phyloP scores from a whole-genome alignment of 345 rosid genomes.

The Microcos paniculata region DNA sequence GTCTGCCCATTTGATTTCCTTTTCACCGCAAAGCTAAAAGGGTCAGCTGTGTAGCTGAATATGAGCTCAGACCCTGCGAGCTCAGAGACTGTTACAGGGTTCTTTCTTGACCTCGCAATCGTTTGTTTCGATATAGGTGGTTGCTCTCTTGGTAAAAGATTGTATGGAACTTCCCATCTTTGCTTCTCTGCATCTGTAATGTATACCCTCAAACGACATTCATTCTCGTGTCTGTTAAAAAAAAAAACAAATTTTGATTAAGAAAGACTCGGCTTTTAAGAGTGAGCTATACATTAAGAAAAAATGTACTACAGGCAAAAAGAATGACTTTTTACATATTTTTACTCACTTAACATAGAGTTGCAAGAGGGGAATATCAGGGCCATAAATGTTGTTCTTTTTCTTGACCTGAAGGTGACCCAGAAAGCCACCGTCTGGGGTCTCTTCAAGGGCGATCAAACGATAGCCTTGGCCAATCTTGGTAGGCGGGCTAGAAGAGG shows the following conservation, averaged over 20 bases:
- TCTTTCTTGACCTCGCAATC: slow-evolving; percentile 51
- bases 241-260: too few species aligned
- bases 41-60: slow-evolving; percentile 67
- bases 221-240: slow-evolving; percentile 70
- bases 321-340: background rate
- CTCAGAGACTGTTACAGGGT: slow-evolving; percentile 45
- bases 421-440: slow-evolving; percentile 67
- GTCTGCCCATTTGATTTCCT: slow-evolving; percentile 74
- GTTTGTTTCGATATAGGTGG: slow-evolving; percentile 53
- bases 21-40: slow-evolving; percentile 85
- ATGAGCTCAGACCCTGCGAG: slow-evolving; percentile 61
- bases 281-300: background rate
- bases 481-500: slow-evolving; percentile 26
- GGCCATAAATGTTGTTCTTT: slow-evolving; percentile 72
- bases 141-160: slow-evolving; percentile 70
- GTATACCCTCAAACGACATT: slow-evolving; percentile 72
- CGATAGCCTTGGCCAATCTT: slow-evolving; percentile 91
- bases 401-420: slow-evolving; percentile 83
- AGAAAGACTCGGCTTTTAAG: background rate
- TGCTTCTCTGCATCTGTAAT: slow-evolving; percentile 84
- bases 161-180: slow-evolving; percentile 97
- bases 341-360: slow-evolving; percentile 74
- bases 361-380: slow-evolving; percentile 75
- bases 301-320: background rate
- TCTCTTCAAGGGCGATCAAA: slow-evolving; percentile 70